Evolutionary conservation across 2,329 filamentous ascomycete genomes (phyloP), one percentile per base, ranked within the genome.

Genomic region (Aureobasidium musti): DNA sequence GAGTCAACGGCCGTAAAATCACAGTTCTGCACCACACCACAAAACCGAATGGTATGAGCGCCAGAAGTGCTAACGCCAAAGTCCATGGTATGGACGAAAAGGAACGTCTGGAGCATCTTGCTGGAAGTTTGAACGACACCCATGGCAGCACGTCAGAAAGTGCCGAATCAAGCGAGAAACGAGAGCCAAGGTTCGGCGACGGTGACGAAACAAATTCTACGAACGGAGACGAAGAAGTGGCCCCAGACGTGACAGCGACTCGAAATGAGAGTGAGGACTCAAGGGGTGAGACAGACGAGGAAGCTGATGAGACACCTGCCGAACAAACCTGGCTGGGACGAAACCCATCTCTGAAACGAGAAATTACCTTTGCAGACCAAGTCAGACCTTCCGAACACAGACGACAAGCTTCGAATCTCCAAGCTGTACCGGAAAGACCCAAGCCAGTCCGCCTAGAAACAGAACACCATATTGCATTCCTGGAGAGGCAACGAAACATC

Each of bases 381-480:
- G 84, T 91, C 26, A 86, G 83, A 69, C 81, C 83, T 67, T 64
- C 61, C 26, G 61, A 37, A 45, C 47, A 64, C 37, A 43, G 86
- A 85, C 67, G 84, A 88, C 68, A 82, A 60, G 45, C 57, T 45
- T 57, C 63, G 0, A 68, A 65, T 33, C 64, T 68, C 1, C 23
- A 67, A 13, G 47, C 84, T 8, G 71, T 86, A 37, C 81, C 52
- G 79, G 60, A 80, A 11, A n/a, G 45, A 41, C 80, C 81, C 10
- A 73, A 89, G 11, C 85, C 85, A 0, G 76, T 79, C 4, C 82
- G 79, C 54, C 76, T 85, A 56, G 82, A 84, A 39, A 83, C 90
- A 52, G 90, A 92, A 65, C 89, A 93, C 68, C 91, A 96, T 73
- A 96, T 97, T 73, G 90, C 90, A 6, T 95, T 98, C 72, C 77